Evolutionary conservation across 164 flowering plant genomes (phyloP).

Genomic region (Vitis amurensis): DNA sequence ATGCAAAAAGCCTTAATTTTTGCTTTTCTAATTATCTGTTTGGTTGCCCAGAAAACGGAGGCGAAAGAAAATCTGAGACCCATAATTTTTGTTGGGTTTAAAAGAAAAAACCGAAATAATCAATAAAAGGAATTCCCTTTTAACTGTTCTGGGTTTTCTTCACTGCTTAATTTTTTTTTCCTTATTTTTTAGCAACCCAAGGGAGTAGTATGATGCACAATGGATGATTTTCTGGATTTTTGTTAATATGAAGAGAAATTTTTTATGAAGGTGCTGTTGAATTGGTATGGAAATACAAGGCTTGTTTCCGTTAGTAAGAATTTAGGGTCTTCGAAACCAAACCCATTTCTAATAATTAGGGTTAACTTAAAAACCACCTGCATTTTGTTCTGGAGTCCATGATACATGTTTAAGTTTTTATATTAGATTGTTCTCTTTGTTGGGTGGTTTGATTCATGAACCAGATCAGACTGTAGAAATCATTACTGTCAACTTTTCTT

Average conservation of each 20-base stretch:
- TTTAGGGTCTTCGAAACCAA: too few species aligned
- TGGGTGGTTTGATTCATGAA: neutral
- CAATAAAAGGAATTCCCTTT: too few species aligned
- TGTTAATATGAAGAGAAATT: neutral
- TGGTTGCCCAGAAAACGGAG: neutral
- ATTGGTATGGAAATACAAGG: too few species aligned
- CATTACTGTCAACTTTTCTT: neutral
- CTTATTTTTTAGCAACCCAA: neutral
- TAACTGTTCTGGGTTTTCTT: neutral
- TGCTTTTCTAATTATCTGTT: neutral
- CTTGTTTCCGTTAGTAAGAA: too few species aligned
- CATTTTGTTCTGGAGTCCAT: neutral
- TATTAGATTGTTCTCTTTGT: neutral
- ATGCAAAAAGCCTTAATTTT: too few species aligned
- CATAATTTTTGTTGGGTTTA: neutral
- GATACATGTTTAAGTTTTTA: neutral
- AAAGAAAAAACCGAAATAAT: neutral
- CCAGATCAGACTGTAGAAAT: neutral
- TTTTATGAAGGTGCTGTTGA: too few species aligned
- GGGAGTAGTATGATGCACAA: neutral
- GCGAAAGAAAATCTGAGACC: neutral
- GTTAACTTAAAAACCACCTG: neutral
- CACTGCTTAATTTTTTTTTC: too few species aligned
- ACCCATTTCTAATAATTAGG: neutral
- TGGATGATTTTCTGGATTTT: neutral